Base-by-base conservation (phyloP, 495 filamentous ascomycete genomes). In the Tuber brumale region DNA sequence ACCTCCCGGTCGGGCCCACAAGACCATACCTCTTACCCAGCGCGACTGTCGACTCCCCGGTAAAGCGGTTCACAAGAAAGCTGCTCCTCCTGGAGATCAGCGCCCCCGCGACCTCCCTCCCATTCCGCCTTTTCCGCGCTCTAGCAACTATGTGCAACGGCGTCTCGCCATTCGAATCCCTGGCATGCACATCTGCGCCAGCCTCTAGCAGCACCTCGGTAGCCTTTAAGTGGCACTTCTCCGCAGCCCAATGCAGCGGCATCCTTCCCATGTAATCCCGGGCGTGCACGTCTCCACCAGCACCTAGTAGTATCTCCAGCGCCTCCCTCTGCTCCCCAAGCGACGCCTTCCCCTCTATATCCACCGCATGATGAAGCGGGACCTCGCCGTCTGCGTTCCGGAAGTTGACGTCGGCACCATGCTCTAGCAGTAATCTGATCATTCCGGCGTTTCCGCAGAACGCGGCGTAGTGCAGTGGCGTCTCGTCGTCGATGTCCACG, bases 201-300 rank as follows among this genome's bases (percentile, higher is more conserved):
- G 69, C 42, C 18, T 72, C 70, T 16, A 83, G 51, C 12, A 83
- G 71, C 31, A 81, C 43, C 23, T 43, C 27, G 43, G 72, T 41
- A n/a, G 76, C 74, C 6, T 19, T 35, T 45, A 43, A 48, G 51
- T 81, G 75, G 18, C 81, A 80, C 27, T 61, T 43, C 43, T 44
- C 41, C 43, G 74, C 70, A 19, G 76, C 81, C 35, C 39, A 72
- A 39, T 81, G 79, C 5, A 83, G 72, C 35, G 79, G 75, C 8
- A 79, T 82, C 42, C 61, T 75, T 43, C 35, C 42, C 61, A 41
- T 75, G 72, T 74, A 70, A 27, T 76, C 75, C 35, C 16, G 46
- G 31, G n/a, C 21, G 46, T 76, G 57, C 21, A 76, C 57, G 12
- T 48, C 14, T 14, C 46, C 75, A 4, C 75, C 75, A 37, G n/a